A percentile compares a stretch with the other conserved stretches of the same genome.
Evolutionary conservation across 2,329 filamentous ascomycete species (phyloP).

Genomic region (Trichoderma sp.): DNA sequence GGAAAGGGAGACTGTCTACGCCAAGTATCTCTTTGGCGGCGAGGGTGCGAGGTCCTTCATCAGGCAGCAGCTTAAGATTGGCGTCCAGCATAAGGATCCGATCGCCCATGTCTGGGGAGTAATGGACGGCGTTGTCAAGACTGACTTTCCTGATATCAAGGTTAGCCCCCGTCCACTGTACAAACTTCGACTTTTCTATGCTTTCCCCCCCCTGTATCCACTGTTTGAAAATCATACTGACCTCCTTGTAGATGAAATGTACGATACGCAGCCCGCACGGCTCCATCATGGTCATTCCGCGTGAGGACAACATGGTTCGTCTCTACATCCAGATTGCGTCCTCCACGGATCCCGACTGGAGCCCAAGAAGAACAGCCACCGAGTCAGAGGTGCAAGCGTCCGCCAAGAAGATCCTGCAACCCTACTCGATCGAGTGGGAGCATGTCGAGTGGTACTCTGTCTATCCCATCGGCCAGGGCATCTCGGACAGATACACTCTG

Average conservation of each 20-base stretch:
- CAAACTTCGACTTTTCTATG: too few relatives aligned
- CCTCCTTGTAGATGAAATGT: slow-evolving; percentile 64
- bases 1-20: slow-evolving; percentile 64
- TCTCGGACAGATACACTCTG: slow-evolving; percentile 67
- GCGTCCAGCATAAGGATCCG: slow-evolving; percentile 70
- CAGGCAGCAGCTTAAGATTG: slow-evolving; percentile 66
- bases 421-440: slow-evolving; percentile 69
- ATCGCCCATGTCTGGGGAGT: slow-evolving; percentile 75
- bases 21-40: slow-evolving; percentile 72
- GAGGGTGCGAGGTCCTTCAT: slow-evolving; percentile 71
- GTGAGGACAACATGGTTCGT: slow-evolving; percentile 68
- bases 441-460: slow-evolving; percentile 74
- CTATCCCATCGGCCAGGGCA: slow-evolving; percentile 75
- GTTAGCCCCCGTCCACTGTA: slow-evolving; percentile 40
- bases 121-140: slow-evolving; percentile 72
- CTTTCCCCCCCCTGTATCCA: too few relatives aligned
- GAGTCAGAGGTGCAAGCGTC: slow-evolving; percentile 64
- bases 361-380: slow-evolving; percentile 64
- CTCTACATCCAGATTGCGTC: slow-evolving; percentile 70
- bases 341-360: slow-evolving; percentile 62
- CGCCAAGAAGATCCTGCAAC: slow-evolving; percentile 65
- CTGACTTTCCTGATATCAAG: slow-evolving; percentile 77
- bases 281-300: slow-evolving; percentile 78
- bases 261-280: slow-evolving; percentile 74
- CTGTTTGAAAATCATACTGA: slow-evolving; percentile 44